Percentiles rank a stretch among this genome's conserved stretches.
Conservation (phyloP, 192 early-diverging fungal species). For the Rhizophlyctis rosea region DNA sequence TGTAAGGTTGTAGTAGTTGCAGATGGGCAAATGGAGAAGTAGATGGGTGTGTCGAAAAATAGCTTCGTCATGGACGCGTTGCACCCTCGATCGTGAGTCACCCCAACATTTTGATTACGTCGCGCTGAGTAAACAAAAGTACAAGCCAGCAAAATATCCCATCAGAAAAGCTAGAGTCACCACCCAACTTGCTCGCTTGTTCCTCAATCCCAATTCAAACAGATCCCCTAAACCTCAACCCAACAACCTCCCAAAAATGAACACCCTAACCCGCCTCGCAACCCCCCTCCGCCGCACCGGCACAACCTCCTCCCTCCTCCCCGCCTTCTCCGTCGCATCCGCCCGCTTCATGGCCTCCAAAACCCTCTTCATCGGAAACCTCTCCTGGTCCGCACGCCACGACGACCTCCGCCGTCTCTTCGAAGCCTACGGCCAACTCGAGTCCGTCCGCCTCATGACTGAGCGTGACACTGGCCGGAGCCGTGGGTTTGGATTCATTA, state of each 20-base stretch:
- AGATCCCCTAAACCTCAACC: too few species aligned
- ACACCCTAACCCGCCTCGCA: not conserved
- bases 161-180: too few species aligned
- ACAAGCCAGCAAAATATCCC: too few species aligned
- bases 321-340: not conserved
- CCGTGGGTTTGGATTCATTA: conserved; percentile 59
- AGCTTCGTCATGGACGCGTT: too few species aligned
- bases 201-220: too few species aligned
- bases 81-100: too few species aligned
- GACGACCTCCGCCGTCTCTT: conserved; percentile 61
- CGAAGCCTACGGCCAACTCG: conserved; percentile 60
- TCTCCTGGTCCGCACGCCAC: conserved; percentile 60
- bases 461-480: conserved; percentile 66
- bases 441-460: conserved; percentile 65
- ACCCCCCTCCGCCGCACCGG: not conserved
- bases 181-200: too few species aligned
- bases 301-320: not conserved
- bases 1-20: too few species aligned
- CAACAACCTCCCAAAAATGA: not conserved
- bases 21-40: too few species aligned
- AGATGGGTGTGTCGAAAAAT: too few species aligned
- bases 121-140: too few species aligned
- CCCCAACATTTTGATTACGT: too few species aligned
- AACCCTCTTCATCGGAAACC: conserved; percentile 68
- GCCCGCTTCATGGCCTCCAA: conserved; percentile 21